Evolutionary conservation across 306 rosid genomes (phyloP).

Genomic region (Cucurbita maxima): DNA sequence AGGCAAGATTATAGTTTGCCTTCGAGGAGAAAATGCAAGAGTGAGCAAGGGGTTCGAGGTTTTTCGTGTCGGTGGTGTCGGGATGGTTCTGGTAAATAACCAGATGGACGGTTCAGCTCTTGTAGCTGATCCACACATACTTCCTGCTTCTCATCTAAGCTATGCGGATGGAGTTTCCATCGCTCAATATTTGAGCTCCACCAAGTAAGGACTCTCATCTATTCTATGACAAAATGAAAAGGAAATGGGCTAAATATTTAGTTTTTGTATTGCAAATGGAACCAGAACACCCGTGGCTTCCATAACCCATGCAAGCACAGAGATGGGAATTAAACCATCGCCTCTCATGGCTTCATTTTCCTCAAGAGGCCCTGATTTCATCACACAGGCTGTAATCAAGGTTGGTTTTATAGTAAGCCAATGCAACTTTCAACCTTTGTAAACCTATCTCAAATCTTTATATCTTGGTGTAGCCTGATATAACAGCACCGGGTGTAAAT

Average conservation of each 20-base stretch:
- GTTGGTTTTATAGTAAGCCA: constrained; percentile 8
- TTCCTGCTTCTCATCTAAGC: constrained; percentile 35
- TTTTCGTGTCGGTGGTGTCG: constrained; percentile 35
- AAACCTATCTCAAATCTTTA: background rate
- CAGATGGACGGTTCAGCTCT: background rate
- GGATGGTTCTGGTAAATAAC: constrained; percentile 46
- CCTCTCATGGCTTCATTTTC: constrained; percentile 59
- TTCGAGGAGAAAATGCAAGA: constrained; percentile 19
- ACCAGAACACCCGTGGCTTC: constrained; percentile 36
- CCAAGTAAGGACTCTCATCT: constrained; percentile 23
- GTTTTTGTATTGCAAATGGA: background rate
- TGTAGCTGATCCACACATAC: constrained; percentile 25
- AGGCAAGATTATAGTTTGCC: constrained; percentile 53
- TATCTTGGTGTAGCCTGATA: background rate
- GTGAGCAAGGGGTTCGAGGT: constrained; percentile 19
- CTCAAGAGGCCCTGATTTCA: constrained; percentile 46
- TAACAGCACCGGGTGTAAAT: constrained; percentile 6
- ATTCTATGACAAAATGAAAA: background rate
- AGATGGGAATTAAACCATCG: constrained; percentile 21
- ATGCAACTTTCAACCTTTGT: background rate
- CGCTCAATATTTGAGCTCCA: constrained; percentile 24
- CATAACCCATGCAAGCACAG: constrained; percentile 25
- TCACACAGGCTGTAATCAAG: constrained; percentile 44
- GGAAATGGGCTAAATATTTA: too few relatives aligned
- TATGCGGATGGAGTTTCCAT: constrained; percentile 21